Conservation (phyloP, 257 asterid species). For the Primulina huaijiensis region DNA sequence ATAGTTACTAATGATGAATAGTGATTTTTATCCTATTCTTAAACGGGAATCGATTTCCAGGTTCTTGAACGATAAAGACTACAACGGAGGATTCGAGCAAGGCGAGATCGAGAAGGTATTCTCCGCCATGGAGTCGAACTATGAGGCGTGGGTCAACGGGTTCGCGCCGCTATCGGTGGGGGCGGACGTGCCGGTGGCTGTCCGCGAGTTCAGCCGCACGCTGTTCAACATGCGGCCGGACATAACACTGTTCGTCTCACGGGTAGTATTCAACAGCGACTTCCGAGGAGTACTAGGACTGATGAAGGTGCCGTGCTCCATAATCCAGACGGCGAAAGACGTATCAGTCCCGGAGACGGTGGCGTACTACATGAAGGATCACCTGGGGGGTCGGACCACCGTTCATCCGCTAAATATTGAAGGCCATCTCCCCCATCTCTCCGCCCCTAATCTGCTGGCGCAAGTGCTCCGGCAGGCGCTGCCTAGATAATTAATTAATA, state of each 20-base stretch:
- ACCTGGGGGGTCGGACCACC: constrained; percentile 78
- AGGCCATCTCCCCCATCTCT: constrained; percentile 89
- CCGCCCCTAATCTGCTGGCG: constrained; percentile 79
- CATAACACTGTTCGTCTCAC: constrained; percentile 70
- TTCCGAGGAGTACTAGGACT: constrained; percentile 14
- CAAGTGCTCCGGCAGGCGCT: constrained; percentile 71
- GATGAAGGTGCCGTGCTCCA: background rate
- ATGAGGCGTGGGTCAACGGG: constrained; percentile 90
- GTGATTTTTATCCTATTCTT: background rate
- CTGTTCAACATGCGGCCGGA: constrained; percentile 91
- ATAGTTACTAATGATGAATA: background rate
- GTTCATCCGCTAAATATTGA: constrained; percentile 61
- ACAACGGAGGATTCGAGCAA: background rate
- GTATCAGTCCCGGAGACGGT: constrained; percentile 82
- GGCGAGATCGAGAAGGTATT: constrained; percentile 51
- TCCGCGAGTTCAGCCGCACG: constrained; percentile 40
- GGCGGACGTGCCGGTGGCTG: constrained; percentile 70
- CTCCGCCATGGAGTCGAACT: constrained; percentile 84
- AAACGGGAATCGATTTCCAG: background rate
- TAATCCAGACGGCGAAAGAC: constrained; percentile 43
- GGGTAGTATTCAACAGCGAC: constrained; percentile 72
- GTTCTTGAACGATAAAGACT: background rate
- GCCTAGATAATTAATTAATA: constrained; percentile 21
- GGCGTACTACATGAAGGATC: constrained; percentile 60
- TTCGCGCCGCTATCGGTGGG: constrained; percentile 95